These are phyloP conservation scores for Rhododendron vialii DNA, from an alignment of 148 eudicot species.

Conservation along the genomic window DNA sequence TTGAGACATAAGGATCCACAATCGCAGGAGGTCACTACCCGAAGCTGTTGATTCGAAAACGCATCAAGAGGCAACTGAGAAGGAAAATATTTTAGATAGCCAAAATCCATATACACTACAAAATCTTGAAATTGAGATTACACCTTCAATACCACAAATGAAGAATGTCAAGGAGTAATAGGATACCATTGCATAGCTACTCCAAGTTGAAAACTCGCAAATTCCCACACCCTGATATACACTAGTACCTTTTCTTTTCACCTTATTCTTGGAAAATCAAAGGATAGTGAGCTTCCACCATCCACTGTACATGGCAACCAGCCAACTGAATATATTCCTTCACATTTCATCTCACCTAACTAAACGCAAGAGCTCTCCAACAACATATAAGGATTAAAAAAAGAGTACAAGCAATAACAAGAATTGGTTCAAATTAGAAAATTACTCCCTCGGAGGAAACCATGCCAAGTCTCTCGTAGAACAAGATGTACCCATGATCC, in stretches of 20 bases:
- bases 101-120: neutral
- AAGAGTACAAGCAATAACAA: neutral
- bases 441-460: conserved; percentile 27
- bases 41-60: neutral
- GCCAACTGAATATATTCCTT: neutral
- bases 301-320: conserved; percentile 21
- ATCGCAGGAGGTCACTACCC: neutral
- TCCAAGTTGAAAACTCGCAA: neutral
- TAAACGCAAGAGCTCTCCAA: neutral
- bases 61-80: neutral
- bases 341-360: neutral
- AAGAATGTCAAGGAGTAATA: neutral
- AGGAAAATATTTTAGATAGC: neutral
- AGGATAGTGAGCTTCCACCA: conserved; percentile 14
- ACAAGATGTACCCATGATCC: conserved; percentile 83
- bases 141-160: neutral
- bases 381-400: neutral
- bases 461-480: conserved; percentile 60
- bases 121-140: neutral
- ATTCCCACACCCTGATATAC: conserved; percentile 3
- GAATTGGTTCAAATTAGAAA: conserved; percentile 2
- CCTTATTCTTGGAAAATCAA: conserved; percentile 13
- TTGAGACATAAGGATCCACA: neutral
- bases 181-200: neutral
- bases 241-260: neutral